Evolutionary conservation across 129 eudicot genomes (phyloP).

Genomic region (Arctium minus): DNA sequence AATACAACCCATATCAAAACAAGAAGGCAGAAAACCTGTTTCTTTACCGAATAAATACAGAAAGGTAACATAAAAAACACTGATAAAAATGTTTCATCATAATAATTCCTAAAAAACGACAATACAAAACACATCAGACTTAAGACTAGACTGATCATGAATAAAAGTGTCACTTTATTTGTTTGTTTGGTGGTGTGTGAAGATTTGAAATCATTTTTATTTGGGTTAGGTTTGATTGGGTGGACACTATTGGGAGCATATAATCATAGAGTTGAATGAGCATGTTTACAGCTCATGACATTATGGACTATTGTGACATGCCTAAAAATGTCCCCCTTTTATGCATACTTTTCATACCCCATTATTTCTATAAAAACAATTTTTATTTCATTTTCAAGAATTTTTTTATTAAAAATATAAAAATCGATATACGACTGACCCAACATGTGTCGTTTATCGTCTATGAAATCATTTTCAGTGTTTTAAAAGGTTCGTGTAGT

Average conservation of each 20-base stretch:
- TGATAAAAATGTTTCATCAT: not conserved
- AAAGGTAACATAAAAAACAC: not conserved
- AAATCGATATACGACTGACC: not conserved
- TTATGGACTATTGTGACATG: constrained; percentile 25
- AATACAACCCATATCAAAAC: not conserved
- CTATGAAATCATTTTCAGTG: not conserved
- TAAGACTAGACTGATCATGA: not conserved
- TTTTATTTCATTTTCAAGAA: not conserved
- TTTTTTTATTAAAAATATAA: not conserved
- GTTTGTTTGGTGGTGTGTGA: constrained; percentile 3
- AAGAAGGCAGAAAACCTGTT: not conserved
- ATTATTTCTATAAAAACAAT: not conserved
- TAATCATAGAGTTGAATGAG: constrained; percentile 31
- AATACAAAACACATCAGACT: not conserved
- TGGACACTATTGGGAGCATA: constrained; percentile 29
- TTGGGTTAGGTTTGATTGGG: constrained; percentile 9
- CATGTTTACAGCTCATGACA: constrained; percentile 37
- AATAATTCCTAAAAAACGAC: not conserved
- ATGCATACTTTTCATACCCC: constrained; percentile 13
- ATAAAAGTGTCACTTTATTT: not conserved
- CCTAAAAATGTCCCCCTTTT: constrained; percentile 17
- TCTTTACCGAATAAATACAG: not conserved
- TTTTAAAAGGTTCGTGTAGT: too few species aligned
- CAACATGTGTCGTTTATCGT: not conserved
- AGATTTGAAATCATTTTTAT: constrained; percentile 13